Evolutionary conservation across 148 eudicot genomes (phyloP).

Genomic region (Arbutus unedo): DNA sequence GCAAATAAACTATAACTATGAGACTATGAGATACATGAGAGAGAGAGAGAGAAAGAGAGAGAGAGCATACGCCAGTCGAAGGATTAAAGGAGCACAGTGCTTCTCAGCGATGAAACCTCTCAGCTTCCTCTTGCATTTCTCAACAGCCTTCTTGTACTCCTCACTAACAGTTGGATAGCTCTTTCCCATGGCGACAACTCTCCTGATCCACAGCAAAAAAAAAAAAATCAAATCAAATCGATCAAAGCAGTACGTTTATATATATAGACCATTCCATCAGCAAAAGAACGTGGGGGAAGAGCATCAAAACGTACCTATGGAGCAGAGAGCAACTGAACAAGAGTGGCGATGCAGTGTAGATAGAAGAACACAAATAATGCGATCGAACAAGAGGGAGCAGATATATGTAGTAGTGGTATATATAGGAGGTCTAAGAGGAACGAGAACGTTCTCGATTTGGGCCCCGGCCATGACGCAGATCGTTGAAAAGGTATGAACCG

Average conservation of each 20-base stretch:
- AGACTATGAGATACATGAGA: neutral
- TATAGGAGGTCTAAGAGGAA: neutral
- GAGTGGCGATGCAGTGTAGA: neutral
- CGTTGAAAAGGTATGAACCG: neutral
- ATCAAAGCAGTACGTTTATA: neutral
- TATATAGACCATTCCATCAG: neutral
- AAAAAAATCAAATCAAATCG: neutral
- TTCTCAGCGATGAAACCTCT: slow-evolving; percentile 45
- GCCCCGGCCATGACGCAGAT: neutral
- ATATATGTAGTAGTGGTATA: neutral
- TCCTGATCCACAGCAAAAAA: neutral
- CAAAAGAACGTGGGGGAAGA: neutral
- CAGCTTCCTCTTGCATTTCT: slow-evolving; percentile 44
- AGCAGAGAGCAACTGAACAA: neutral
- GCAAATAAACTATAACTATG: too few relatives aligned
- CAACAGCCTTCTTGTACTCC: slow-evolving; percentile 45
- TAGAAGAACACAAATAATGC: neutral
- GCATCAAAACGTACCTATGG: neutral
- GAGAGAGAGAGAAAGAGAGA: slow-evolving; percentile 6
- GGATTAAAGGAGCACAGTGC: slow-evolving; percentile 51
- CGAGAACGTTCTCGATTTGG: slow-evolving; percentile 6
- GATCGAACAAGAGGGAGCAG: neutral
- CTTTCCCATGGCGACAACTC: slow-evolving; percentile 33
- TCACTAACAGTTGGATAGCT: slow-evolving; percentile 45
- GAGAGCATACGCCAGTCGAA: slow-evolving; percentile 38